A percentile compares a stretch with the other conserved stretches of the same genome.
Evolutionary conservation across 768 basidiomycete genomes (phyloP).

Genomic region (Russula dissimulans): DNA sequence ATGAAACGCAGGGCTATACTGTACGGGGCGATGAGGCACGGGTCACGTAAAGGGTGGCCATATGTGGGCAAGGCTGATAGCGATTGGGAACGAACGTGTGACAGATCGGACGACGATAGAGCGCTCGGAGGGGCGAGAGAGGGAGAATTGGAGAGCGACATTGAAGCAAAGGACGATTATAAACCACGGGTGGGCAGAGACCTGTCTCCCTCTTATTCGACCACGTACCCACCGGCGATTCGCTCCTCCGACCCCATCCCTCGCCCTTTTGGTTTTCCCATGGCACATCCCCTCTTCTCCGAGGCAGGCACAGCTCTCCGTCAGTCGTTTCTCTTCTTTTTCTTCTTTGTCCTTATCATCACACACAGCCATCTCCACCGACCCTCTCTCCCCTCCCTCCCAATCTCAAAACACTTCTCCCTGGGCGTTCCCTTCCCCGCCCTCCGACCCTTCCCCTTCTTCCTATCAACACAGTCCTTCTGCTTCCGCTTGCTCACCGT

Average conservation of each 20-base stretch:
- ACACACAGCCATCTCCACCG: background rate
- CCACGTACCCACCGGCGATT: slow-evolving; percentile 5
- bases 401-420: background rate
- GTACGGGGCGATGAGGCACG: background rate
- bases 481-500: background rate
- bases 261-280: slow-evolving; percentile 1
- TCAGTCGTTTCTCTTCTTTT: background rate
- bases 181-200: too few relatives aligned
- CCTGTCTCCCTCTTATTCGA: too few relatives aligned
- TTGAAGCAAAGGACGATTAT: too few relatives aligned
- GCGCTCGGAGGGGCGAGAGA: too few relatives aligned
- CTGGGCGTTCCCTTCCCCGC: slow-evolving; percentile 1
- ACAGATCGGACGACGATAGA: too few relatives aligned
- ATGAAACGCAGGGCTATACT: background rate
- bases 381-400: background rate
- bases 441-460: background rate
- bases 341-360: background rate
- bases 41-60: too few relatives aligned
- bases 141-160: too few relatives aligned
- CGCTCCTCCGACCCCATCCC: background rate
- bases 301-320: background rate
- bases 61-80: too few relatives aligned
- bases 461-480: background rate
- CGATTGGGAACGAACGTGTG: too few relatives aligned
- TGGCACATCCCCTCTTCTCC: background rate